Conservation (phyloP, 1,284 basidiomycete species). For the Afroboletus lepidellus region DNA sequence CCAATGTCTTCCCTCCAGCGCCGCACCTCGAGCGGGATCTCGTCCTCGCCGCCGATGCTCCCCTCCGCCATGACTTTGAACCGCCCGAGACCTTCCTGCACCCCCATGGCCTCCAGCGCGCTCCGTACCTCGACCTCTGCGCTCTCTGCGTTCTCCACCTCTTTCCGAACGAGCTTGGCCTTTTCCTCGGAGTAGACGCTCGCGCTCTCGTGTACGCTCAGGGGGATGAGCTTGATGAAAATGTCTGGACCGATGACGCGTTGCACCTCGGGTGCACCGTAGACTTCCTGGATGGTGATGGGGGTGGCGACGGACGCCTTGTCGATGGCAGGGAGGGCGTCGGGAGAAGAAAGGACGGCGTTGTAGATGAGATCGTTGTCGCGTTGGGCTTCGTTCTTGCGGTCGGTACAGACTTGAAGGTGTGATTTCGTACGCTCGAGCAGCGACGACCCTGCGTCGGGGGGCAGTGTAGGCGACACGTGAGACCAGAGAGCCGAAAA, state of each 20-base stretch:
- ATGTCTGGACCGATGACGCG: conserved; percentile 93
- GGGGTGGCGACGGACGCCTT: conserved; percentile 77
- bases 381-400: conserved; percentile 72
- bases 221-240: conserved; percentile 85
- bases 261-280: conserved; percentile 88
- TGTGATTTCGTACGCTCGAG: conserved; percentile 85
- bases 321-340: conserved; percentile 79
- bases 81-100: conserved; percentile 73
- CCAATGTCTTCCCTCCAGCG: conserved; percentile 36
- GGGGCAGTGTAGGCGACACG: conserved; percentile 81
- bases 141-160: conserved; percentile 84
- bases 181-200: conserved; percentile 98
- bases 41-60: conserved; percentile 61
- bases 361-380: conserved; percentile 99
- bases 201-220: conserved; percentile 95
- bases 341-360: conserved; percentile 82
- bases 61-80: conserved; percentile 81
- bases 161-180: conserved; percentile 89
- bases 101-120: conserved; percentile 79
- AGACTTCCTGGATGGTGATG: conserved; percentile 93
- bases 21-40: conserved; percentile 73
- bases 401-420: conserved; percentile 74
- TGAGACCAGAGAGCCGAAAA: conserved; percentile 77
- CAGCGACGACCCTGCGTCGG: conserved; percentile 80
- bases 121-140: conserved; percentile 82